A percentile compares a stretch with the other conserved stretches of the same genome.
Evolutionary conservation across 2,329 filamentous ascomycete species (phyloP).

Genomic region (Colletotrichum sp.): DNA sequence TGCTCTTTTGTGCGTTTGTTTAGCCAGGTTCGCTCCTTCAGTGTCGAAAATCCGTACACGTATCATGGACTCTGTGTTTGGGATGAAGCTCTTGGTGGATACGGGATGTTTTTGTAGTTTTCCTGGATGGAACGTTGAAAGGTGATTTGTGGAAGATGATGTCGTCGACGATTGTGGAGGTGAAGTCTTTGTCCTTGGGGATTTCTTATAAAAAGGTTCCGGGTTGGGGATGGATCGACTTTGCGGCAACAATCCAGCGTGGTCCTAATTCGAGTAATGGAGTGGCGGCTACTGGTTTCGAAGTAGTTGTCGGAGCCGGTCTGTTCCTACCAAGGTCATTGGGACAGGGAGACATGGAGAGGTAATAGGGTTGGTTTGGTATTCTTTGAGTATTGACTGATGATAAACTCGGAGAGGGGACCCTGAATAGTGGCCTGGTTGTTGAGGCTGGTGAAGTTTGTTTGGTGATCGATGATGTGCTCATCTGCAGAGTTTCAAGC

Average conservation of each 20-base stretch:
- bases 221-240: not conserved
- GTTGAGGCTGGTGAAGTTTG: rapidly evolving
- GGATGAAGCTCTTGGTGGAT: too few species aligned
- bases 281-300: too few species aligned
- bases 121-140: not conserved
- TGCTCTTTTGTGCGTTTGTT: not conserved
- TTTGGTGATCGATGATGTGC: not conserved
- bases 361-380: too few species aligned
- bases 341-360: too few species aligned
- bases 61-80: too few species aligned
- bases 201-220: not conserved
- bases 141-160: too few species aligned
- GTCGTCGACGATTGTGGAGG: not conserved
- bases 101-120: not conserved
- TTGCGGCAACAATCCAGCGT: not conserved
- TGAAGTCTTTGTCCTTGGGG: not conserved
- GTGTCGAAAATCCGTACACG: too few species aligned
- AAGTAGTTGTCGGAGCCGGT: not conserved
- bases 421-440: too few species aligned
- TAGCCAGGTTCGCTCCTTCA: too few species aligned
- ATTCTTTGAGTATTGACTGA: not conserved
- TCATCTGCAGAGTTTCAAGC: rapidly evolving
- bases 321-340: too few species aligned
- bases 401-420: rapidly evolving
- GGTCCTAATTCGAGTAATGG: rapidly evolving